Conservation (phyloP, 2,329 filamentous ascomycete species). For the Pseudohalonectria lignicola region DNA sequence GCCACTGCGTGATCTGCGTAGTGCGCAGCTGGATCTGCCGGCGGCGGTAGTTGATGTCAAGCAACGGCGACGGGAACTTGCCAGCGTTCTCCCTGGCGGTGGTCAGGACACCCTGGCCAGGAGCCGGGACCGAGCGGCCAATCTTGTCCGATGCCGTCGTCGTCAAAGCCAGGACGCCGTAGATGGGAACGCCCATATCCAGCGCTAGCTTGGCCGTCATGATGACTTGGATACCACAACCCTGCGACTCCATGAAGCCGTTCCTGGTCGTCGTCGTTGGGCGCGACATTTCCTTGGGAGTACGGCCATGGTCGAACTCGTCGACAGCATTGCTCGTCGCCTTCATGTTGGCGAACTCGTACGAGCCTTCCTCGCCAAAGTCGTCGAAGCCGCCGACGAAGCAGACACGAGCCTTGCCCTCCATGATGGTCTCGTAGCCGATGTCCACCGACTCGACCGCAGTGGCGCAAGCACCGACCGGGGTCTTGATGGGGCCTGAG, state of each 20-base stretch:
- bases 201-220: conserved; percentile 95
- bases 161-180: conserved; percentile 86
- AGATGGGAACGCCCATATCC: conserved; percentile 97
- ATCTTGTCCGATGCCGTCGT: conserved; percentile 99
- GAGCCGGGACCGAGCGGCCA: conserved; percentile 90
- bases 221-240: conserved; percentile 94
- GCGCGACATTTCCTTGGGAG: conserved; percentile 93
- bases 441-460: conserved; percentile 96
- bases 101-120: conserved; percentile 92
- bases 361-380: conserved; percentile 97
- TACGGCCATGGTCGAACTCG: conserved; percentile 90
- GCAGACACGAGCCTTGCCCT: conserved; percentile 95
- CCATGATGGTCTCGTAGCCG: conserved; percentile 95
- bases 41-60: conserved; percentile 96
- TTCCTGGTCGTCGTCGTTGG: conserved; percentile 94
- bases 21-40: conserved; percentile 90
- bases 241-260: conserved; percentile 99
- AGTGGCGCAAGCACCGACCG: conserved; percentile 93
- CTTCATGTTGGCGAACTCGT: conserved; percentile 99
- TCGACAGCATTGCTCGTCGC: conserved; percentile 97
- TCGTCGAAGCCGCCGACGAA: conserved; percentile 98
- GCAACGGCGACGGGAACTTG: conserved; percentile 88
- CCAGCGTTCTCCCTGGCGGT: conserved; percentile 83
- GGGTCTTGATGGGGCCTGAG: conserved; percentile 92
- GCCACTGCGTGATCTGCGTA: conserved; percentile 92